phyloP scores from a whole-genome alignment of 2,329 filamentous ascomycete genomes.

The Calonectria pauciramosa region DNA sequence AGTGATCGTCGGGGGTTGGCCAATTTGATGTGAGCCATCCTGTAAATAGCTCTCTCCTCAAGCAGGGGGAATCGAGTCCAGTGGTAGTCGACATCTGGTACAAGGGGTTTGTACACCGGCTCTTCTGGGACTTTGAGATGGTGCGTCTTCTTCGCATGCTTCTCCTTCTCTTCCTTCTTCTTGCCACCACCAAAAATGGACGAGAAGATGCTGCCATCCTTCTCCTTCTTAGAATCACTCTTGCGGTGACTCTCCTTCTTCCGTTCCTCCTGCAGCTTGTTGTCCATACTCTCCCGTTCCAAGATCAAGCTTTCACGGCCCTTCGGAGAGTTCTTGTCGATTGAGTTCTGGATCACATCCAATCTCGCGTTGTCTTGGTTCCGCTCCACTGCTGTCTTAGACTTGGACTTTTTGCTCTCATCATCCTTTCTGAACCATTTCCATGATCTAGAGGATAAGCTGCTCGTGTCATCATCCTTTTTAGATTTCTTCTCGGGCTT shows the following conservation, averaged over 20 bases:
- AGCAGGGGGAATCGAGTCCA: constrained; percentile 96
- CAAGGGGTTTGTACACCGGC: constrained; percentile 77
- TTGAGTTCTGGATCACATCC: constrained; percentile 89
- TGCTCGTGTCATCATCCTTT: constrained; percentile 72
- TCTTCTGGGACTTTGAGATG: constrained; percentile 86
- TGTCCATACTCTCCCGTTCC: constrained; percentile 81
- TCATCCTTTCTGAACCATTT: constrained; percentile 82
- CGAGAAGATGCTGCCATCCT: constrained; percentile 92
- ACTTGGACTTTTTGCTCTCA: constrained; percentile 77
- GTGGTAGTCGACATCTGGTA: constrained; percentile 92
- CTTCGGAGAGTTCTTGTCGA: constrained; percentile 75
- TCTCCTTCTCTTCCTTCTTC: constrained; percentile 86
- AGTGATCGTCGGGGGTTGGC: constrained; percentile 95
- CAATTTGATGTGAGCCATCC: constrained; percentile 98
- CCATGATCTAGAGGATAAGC: constrained; percentile 76
- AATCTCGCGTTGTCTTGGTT: constrained; percentile 84
- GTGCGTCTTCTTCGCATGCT: constrained; percentile 79
- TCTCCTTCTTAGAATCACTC: constrained; percentile 87
- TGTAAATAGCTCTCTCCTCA: constrained; percentile 96
- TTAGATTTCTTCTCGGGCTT: constrained; percentile 82
- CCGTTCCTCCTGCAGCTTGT: constrained; percentile 82
- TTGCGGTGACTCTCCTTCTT: constrained; percentile 86
- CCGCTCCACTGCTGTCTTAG: constrained; percentile 69
- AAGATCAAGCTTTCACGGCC: constrained; percentile 87
- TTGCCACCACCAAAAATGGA: constrained; percentile 92